These are phyloP conservation scores for Boletus rubescentipes DNA, from an alignment of 768 basidiomycete species.

Conservation along the genomic window DNA sequence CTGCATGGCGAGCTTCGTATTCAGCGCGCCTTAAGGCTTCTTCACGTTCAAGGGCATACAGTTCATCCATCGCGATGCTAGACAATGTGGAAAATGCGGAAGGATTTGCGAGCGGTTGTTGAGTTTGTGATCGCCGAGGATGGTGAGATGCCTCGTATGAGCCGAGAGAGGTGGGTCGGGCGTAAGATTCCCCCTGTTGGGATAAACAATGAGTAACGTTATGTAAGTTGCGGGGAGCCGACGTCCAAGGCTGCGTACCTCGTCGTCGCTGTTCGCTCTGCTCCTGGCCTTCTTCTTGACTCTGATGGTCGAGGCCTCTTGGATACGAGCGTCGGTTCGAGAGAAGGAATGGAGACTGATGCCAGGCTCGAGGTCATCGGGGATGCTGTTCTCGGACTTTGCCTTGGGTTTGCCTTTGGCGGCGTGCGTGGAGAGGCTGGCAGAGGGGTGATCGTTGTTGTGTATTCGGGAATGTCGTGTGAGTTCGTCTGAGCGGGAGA, in stretches of 20 bases:
- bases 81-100: constrained; percentile 68
- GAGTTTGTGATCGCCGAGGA: constrained; percentile 29
- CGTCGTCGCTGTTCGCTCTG: constrained; percentile 78
- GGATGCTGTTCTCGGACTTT: constrained; percentile 24
- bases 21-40: constrained; percentile 86
- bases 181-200: constrained; percentile 53
- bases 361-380: constrained; percentile 27
- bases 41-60: constrained; percentile 83
- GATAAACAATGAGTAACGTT: constrained; percentile 19
- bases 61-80: constrained; percentile 81
- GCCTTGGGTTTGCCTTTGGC: constrained; percentile 30
- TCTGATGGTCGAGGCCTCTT: constrained; percentile 34
- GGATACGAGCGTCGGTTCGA: constrained; percentile 17
- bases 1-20: constrained; percentile 76
- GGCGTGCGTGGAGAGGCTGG: constrained; percentile 19
- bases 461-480: constrained; percentile 96
- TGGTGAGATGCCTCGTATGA: constrained; percentile 41
- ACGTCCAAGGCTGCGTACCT: constrained; percentile 50
- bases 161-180: constrained; percentile 52
- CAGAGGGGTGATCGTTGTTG: constrained; percentile 51
- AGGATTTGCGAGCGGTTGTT: constrained; percentile 31
- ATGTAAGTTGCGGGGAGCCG: constrained; percentile 30
- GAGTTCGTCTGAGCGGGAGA: constrained; percentile 97
- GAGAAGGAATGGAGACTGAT: constrained; percentile 28
- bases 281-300: constrained; percentile 79